Evolutionary conservation across 768 basidiomycete species (phyloP), one percentile per base, ranked within the genome.

Genomic region (Amanita brunnescens): DNA sequence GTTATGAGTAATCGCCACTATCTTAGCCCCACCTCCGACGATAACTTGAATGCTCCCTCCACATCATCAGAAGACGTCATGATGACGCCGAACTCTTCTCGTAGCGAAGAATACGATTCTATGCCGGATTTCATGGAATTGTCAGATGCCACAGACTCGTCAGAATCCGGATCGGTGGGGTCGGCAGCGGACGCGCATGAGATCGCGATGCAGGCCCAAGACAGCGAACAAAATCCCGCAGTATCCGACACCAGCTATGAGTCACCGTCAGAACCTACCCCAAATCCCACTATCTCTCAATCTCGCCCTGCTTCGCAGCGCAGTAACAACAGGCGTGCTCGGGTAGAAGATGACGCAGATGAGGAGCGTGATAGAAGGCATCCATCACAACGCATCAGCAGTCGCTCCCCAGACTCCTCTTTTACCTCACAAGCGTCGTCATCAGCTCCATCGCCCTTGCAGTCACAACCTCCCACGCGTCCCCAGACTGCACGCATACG

Each of bases 301-400:
- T 44, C 41, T 51, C 44, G 26, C 52, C 44, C 6, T 42, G 43
- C 41, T 61, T 29, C 24, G 43, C 4, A 60, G 67, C 12, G 55
- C 52, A 72, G 61, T 43, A 57, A 54, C 32, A 64, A 62, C 46
- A 67, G 81, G 38, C 81, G 81, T 20, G 70, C 75, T 14, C 67
- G 82, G 38, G 79, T 83, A 2, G 80, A 84, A 2, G 77, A 81
- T 49, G 82, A 84, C 50, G 72, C 72, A 5, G 81, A 85, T 55
- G 72, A 75, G 6, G 80, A 79, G 10, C 66, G 81, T 34, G 79
- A 85, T 58, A 72, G 76, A 51, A 73, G 83, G 51, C 81, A 84
- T 58, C 81, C 84, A 14, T 81, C 80, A 18, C 75, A 84, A 61
- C 78, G 83, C 49, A 66, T 68, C 21, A 45, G 44, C 59, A 37